Conservation (phyloP, 1,284 basidiomycete genomes). For the Fistulinella cinereoalba region DNA sequence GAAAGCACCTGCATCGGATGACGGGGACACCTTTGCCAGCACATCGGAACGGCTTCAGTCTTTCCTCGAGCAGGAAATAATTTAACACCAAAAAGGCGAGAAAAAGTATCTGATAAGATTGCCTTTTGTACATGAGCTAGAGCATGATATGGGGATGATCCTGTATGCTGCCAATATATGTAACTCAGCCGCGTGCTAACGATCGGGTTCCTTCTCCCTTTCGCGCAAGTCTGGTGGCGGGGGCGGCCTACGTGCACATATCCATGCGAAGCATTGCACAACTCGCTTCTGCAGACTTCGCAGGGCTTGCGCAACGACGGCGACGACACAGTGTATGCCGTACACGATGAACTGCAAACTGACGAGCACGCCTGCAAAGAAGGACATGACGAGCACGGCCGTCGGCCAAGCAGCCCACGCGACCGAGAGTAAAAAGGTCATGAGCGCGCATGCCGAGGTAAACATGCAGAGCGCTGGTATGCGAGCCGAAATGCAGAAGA, state of each 20-base stretch:
- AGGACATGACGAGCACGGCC: conserved; percentile 56
- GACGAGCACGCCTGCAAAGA: conserved; percentile 53
- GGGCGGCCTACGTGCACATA: conserved; percentile 7
- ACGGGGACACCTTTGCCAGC: no score
- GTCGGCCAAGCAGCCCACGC: conserved; percentile 60
- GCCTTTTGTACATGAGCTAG: no score
- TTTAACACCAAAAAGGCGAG: no score
- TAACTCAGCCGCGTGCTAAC: no score
- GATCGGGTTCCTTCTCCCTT: conserved; percentile 14
- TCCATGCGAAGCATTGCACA: conserved; percentile 12
- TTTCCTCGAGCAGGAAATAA: no score
- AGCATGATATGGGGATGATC: no score
- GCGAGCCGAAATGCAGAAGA: conserved; percentile 63
- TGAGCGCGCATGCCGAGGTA: conserved; percentile 49
- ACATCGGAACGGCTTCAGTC: no score
- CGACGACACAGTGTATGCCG: conserved; percentile 39
- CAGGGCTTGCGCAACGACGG: conserved; percentile 8
- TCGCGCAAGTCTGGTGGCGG: conserved; percentile 7
- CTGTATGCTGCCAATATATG: conserved; percentile 1
- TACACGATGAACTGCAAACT: conserved; percentile 65
- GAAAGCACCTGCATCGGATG: no score
- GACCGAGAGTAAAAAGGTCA: conserved; percentile 56
- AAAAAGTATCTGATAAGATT: no score
- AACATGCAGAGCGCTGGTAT: conserved; percentile 59
- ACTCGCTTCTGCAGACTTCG: conserved; percentile 14